Conservation (phyloP, 2,329 filamentous ascomycete species). For the Saccharata proteae region DNA sequence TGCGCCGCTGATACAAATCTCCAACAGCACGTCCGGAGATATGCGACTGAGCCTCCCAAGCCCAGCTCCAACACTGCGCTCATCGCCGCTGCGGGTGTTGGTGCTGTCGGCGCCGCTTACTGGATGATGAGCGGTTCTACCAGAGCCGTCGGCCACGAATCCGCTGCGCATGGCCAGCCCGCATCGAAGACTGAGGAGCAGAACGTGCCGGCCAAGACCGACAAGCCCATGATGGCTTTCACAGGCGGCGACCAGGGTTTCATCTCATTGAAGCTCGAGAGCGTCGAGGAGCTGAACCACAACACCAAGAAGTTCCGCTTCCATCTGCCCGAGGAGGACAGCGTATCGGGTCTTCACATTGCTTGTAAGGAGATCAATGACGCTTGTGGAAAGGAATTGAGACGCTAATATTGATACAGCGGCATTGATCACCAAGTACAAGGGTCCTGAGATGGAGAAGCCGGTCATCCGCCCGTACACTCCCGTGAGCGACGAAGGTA, state of each 20-base stretch:
- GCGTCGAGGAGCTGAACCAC: conserved; percentile 71
- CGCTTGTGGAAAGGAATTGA: no score
- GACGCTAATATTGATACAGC: conserved; percentile 25
- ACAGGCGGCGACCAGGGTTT: conserved; percentile 85
- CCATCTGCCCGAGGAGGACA: conserved; percentile 69
- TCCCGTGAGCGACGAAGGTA: conserved; percentile 74
- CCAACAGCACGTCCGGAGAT: conserved; percentile 51
- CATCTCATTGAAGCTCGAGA: conserved; percentile 65
- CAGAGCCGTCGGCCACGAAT: conserved; percentile 10
- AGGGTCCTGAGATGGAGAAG: conserved; percentile 73
- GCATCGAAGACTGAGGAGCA: conserved; percentile 21
- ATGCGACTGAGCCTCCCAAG: conserved; percentile 54
- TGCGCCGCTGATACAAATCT: conserved; percentile 9
- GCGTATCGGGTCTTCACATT: conserved; percentile 69
- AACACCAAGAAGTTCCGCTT: conserved; percentile 94
- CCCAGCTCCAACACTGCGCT: conserved; percentile 47
- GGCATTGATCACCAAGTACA: conserved; percentile 84
- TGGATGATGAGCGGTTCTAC: conserved; percentile 29
- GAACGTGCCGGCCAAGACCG: conserved; percentile 28
- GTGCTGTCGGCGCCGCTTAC: conserved; percentile 44
- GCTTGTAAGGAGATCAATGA: conserved; percentile 58
- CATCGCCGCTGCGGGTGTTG: conserved; percentile 47
- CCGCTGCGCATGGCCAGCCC: conserved; percentile 13
- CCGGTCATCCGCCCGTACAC: conserved; percentile 86
- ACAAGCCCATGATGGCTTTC: conserved; percentile 44